These are phyloP conservation scores for Coniochaeta prunicola DNA, from an alignment of 2,329 filamentous ascomycete species.

Conservation along the genomic window DNA sequence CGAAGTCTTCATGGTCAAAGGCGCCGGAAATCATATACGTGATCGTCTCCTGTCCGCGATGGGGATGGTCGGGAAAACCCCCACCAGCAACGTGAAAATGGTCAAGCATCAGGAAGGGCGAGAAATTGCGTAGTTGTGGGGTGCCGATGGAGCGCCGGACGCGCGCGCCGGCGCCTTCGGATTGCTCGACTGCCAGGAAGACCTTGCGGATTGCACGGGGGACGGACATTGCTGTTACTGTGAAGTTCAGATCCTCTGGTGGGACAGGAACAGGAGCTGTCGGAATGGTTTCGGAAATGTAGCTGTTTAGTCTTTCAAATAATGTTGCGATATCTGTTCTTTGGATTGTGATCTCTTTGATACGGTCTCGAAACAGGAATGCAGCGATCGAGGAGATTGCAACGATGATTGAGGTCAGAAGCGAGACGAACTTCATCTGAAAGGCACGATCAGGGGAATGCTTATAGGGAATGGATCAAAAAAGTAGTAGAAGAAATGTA, in stretches of 20 bases:
- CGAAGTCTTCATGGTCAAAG: conserved; percentile 89
- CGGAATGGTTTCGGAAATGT: conserved; percentile 5
- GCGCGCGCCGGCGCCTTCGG: conserved; percentile 80
- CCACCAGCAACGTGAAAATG: conserved; percentile 79
- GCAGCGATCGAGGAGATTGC: conserved; percentile 25
- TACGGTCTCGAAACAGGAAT: conserved; percentile 22
- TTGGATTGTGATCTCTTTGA: conserved; percentile 17
- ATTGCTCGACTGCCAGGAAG: conserved; percentile 77
- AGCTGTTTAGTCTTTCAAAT: conserved; percentile 12
- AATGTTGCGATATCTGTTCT: conserved; percentile 10
- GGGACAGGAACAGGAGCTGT: conserved; percentile 5
- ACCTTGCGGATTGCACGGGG: conserved; percentile 73
- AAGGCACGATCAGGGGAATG: neutral
- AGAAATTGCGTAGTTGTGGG: conserved; percentile 73
- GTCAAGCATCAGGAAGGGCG: conserved; percentile 93
- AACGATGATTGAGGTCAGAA: conserved; percentile 29
- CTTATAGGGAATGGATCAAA: neutral
- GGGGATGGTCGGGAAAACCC: conserved; percentile 84
- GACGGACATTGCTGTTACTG: conserved; percentile 51
- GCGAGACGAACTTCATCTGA: conserved; percentile 29
- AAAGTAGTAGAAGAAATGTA: neutral
- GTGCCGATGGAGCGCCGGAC: conserved; percentile 87
- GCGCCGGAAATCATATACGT: conserved; percentile 83
- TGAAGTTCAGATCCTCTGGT: conserved; percentile 14
- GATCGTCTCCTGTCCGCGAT: conserved; percentile 77